Evolutionary conservation across 257 asterid species (phyloP), one percentile per base, ranked within the genome.

Genomic region (Knoxia roxburghii): DNA sequence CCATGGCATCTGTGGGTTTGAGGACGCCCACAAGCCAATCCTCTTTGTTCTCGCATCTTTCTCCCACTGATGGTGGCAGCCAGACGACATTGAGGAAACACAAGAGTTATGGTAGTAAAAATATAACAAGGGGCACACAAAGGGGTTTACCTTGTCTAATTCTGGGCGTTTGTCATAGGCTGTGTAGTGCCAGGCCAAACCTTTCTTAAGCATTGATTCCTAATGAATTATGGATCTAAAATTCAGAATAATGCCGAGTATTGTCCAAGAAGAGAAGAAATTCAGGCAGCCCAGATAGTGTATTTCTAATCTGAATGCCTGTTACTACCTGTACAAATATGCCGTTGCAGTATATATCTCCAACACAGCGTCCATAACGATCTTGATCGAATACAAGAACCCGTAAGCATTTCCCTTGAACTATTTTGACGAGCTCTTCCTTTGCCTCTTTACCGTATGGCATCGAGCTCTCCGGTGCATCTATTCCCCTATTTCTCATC

Each of bases 1-100:
- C 99, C 96, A 90, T 65, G 99, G 99, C 98, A 78, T 90, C 74
- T 90, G 93, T n/a, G 99, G 99, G 72, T 94, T 89, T 2, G 78
- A 35, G 15, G 87, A 61, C 0, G 95, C 82, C 96, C 99, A 94
- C 60, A 89, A 52, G 7, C 99, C 99, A 12, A 86, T 61, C 26
- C 86, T 77, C 63, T 90, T 94, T 11, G 89, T 92, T 57, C 90
- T 80, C 24, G 98, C 96, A 67, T 86, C 96, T 64, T 73, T 86
- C 76, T 94, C 96, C 96, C 96, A 94, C 99, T 94, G 29, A 78
- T 20, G 15, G 6, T 33, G n/a, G 46, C 21, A 56, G 1, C 13
- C 45, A 65, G 13, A 3, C 20, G 43, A 17, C 5, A 13, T 37
- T 57, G 35, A 62, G 45, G 29, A 17, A 18, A 64, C 0, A 35